A percentile compares a stretch with the other conserved stretches of the same genome.
phyloP scores from a whole-genome alignment of 2,329 filamentous ascomycete genomes.

The Xylariales sp. region DNA sequence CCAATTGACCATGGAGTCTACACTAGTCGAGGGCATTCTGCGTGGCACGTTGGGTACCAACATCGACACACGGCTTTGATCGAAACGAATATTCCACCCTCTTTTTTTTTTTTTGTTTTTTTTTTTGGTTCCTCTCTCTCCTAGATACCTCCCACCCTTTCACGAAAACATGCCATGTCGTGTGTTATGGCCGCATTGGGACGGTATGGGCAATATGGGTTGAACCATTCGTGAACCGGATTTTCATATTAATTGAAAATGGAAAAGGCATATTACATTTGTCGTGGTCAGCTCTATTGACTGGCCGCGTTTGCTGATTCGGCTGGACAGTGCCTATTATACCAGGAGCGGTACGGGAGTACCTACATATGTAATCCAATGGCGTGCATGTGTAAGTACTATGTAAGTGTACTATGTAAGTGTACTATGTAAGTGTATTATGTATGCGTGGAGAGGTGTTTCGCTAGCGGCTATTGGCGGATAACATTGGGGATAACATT shows the following conservation, averaged over 20 bases:
- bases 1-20: conserved; percentile 42
- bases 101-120: conserved; percentile 9
- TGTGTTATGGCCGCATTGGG: conserved; percentile 26
- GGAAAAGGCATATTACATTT: background rate
- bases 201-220: conserved; percentile 11
- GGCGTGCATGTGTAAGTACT: background rate
- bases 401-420: no score
- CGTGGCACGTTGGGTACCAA: conserved; percentile 38
- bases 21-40: conserved; percentile 25
- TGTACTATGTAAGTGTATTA: no score
- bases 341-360: background rate
- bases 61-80: conserved; percentile 25
- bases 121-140: no score
- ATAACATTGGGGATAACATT: conserved; percentile 28
- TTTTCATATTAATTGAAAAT: background rate
- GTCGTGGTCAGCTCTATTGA: background rate
- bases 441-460: conserved; percentile 11
- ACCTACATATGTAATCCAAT: conserved; percentile 23
- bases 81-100: conserved; percentile 9
- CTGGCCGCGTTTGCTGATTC: background rate
- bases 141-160: background rate
- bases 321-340: background rate
- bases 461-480: conserved; percentile 28
- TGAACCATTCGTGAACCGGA: conserved; percentile 11
- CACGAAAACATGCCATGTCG: conserved; percentile 34